Base-by-base conservation (phyloP, 805 yeast genomes). In the Nakazawaea siamensis region DNA sequence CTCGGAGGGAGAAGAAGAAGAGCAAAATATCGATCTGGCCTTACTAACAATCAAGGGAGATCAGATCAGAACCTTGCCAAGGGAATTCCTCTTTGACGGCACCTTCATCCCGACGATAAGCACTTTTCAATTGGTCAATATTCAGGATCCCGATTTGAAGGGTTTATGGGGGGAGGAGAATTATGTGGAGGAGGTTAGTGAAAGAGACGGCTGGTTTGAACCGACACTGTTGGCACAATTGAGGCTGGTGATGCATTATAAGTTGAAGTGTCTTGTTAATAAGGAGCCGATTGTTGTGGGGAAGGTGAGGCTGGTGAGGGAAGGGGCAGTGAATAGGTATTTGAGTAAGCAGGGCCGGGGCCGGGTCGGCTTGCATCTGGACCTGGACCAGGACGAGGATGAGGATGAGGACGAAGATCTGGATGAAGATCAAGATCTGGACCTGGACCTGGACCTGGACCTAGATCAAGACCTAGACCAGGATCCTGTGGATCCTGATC, bases 161-260 rank as follows among this genome's bases (percentile, higher is more conserved):
- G 50, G 52, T 3, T 46, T 79, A 11, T 47, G 83, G 4, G 52
- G 55, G 7, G 42, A 50, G 9, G 55, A 66, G 13, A 57, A 52
- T 8, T 38, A 72, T 2, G 60, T 61, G 20, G 57, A 58, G 0
- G 54, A 54, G 9, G 68, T 74, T 16, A 77, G 75, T 40, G 72
- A 70, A 39, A 70, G 70, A 31, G 81, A 79, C 37, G 97, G 97
- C 1, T 90, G 97, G 97, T 70, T 73, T 41, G 68, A 68, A 35
- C 70, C 68, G 41, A 65, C 73, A 28, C 73, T 78, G 3, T 64
- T 86, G 48, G 68, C 70, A 18, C 74, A 76, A 19, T 58, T 86
- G 3, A 67, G 96, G 46, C 64, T 76, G 33, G 68, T 88, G 14
- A 68, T 86, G 39, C 68, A 85, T 45, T 80, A 81, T 47, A 87